Conservation (phyloP, 2,329 filamentous ascomycete genomes). For the Cercospora sojina region DNA sequence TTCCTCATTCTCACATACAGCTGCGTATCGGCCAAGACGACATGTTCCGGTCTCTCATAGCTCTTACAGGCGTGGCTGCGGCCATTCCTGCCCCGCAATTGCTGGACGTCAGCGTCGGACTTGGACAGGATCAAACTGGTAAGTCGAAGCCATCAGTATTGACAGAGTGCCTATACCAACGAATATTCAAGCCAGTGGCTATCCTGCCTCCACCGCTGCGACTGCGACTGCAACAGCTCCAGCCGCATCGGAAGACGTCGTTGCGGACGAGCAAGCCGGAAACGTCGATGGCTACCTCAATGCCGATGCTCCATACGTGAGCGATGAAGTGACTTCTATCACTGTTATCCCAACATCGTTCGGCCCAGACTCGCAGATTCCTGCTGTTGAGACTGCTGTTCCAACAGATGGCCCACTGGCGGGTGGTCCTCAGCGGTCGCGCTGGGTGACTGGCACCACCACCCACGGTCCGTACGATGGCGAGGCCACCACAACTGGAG, state of each 20-base stretch:
- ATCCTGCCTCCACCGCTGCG: neutral
- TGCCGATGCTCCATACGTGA: slow-evolving; percentile 46
- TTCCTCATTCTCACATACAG: neutral
- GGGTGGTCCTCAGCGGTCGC: slow-evolving; percentile 49
- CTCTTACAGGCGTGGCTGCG: slow-evolving; percentile 16
- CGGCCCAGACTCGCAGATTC: slow-evolving; percentile 46
- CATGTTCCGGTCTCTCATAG: slow-evolving; percentile 15
- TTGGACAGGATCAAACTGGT: neutral
- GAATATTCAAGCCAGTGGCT: neutral
- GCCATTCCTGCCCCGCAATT: slow-evolving; percentile 18
- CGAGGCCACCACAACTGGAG: slow-evolving; percentile 67
- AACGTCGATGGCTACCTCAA: slow-evolving; percentile 46
- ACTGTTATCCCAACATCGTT: slow-evolving; percentile 44
- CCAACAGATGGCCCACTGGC: slow-evolving; percentile 36
- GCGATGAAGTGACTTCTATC: slow-evolving; percentile 37
- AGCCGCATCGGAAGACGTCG: slow-evolving; percentile 3
- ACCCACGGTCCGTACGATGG: slow-evolving; percentile 69
- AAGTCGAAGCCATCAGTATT: neutral
- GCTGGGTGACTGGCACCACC: slow-evolving; percentile 57
- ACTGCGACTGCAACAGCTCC: slow-evolving; percentile 1
- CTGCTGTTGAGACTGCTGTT: slow-evolving; percentile 38
- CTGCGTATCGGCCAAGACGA: slow-evolving; percentile 9
- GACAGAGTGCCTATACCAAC: neutral
- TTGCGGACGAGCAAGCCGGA: slow-evolving; percentile 30
- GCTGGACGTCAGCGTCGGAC: neutral